Conservation (phyloP, 75 land plant species). For the Picea glauca region DNA sequence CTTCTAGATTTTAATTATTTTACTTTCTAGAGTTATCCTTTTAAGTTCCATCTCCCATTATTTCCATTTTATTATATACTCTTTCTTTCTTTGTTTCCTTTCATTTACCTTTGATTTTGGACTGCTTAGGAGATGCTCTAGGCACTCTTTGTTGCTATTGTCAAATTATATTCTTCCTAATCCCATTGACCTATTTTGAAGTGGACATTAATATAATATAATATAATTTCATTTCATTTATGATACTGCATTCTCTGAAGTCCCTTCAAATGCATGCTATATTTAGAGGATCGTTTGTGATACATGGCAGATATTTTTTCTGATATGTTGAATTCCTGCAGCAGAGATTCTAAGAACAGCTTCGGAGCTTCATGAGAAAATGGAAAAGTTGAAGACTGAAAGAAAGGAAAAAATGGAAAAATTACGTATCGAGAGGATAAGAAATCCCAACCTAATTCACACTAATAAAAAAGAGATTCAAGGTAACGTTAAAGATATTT, state of each 20-base stretch:
- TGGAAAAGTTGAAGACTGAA: conserved; percentile 2
- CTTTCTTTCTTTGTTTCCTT: too few relatives aligned
- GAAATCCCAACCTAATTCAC: background rate
- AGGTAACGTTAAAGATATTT: background rate
- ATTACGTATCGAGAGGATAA: background rate
- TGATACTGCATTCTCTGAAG: background rate
- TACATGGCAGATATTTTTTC: background rate
- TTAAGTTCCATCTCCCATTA: too few relatives aligned
- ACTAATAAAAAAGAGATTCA: conserved; percentile 5
- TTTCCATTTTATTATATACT: too few relatives aligned
- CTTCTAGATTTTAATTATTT: too few relatives aligned
- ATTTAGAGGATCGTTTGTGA: background rate
- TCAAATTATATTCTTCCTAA: too few relatives aligned
- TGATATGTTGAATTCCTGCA: background rate
- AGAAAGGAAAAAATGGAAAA: conserved; percentile 9
- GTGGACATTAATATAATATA: too few relatives aligned
- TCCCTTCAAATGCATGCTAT: background rate
- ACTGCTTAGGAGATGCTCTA: too few relatives aligned
- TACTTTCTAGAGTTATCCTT: too few relatives aligned
- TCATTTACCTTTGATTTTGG: too few relatives aligned
- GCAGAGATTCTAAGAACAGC: conserved; percentile 2
- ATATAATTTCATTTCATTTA: background rate
- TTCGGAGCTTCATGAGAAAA: conserved; percentile 3
- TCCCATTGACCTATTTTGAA: too few relatives aligned
- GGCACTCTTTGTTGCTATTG: too few relatives aligned